phyloP scores from a whole-genome alignment of 352 stramenopile species.

The Phytopythium helicoides region DNA sequence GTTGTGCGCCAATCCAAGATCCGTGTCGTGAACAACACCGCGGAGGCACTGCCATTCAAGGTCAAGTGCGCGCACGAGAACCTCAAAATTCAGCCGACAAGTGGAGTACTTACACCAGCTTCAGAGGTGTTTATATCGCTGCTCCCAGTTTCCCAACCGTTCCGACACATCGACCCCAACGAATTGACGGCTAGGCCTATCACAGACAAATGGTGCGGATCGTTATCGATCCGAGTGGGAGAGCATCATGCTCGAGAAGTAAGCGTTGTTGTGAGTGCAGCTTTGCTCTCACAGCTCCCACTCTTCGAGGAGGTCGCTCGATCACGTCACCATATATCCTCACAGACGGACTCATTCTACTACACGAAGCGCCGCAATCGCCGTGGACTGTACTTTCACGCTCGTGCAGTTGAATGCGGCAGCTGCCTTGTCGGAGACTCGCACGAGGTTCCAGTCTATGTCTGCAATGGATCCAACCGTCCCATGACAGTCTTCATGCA shows the following conservation, averaged over 20 bases:
- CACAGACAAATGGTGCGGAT: slow-evolving; percentile 57
- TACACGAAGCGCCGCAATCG: slow-evolving; percentile 81
- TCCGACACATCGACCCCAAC: slow-evolving; percentile 15
- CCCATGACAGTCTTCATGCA: slow-evolving; percentile 87
- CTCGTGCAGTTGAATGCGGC: slow-evolving; percentile 79
- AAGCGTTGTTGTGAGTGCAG: slow-evolving; percentile 57
- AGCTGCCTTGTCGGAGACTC: slow-evolving; percentile 68
- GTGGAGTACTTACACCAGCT: slow-evolving; percentile 41
- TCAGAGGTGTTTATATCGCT: slow-evolving; percentile 46
- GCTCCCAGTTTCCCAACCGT: slow-evolving; percentile 51
- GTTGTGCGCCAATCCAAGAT: slow-evolving; percentile 26
- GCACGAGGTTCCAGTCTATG: slow-evolving; percentile 79
- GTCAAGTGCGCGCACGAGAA: slow-evolving; percentile 55
- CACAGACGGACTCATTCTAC: slow-evolving; percentile 82
- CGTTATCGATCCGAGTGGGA: slow-evolving; percentile 55
- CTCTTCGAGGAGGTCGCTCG: slow-evolving; percentile 62
- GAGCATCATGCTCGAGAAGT: slow-evolving; percentile 51
- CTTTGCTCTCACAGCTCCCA: slow-evolving; percentile 37
- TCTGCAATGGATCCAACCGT: slow-evolving; percentile 80
- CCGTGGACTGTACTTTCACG: slow-evolving; percentile 78
- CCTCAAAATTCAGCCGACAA: slow-evolving; percentile 39
- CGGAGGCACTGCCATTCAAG: slow-evolving; percentile 43
- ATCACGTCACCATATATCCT: slow-evolving; percentile 57
- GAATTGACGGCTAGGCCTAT: slow-evolving; percentile 1
- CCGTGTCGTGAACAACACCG: slow-evolving; percentile 59